Base-by-base conservation (phyloP, 331 rosid genomes). In the Acacia pycnantha region DNA sequence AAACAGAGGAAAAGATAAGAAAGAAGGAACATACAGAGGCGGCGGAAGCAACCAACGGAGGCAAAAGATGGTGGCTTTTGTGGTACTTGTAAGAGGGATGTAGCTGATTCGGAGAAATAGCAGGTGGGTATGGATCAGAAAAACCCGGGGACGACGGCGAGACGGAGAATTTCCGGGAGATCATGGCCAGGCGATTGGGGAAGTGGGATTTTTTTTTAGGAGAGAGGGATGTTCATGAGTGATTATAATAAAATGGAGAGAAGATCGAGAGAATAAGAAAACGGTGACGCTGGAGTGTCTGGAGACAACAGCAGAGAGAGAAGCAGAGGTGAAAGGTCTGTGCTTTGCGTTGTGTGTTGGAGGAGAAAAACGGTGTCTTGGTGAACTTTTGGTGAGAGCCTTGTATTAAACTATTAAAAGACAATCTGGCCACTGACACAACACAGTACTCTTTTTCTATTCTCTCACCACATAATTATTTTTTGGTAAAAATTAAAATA, bases 11-110 rank as follows among this genome's bases (percentile, higher is more conserved):
- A 5, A 90, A 29, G 84, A 92, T 44, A 72, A 96, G 59, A 56
- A 92, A 81, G 71, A 92, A 51, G 6, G 90, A 84, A 79, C 81
- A 77, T 19, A 88, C 70, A 26, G 90, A 50, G 81, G 88, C 84
- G 47, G 87, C 51, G 82, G 81, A 77, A 67, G 90, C 89, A 65
- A 84, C 44, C 16, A 89, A 56, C 13, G 89, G 92, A 0, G 80
- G 48, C 29, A 82, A 22, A 71, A 81, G 53, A 68, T 65, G 71
- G 44, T 16, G 43, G 43, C n/a, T 64, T 64, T 64, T 64, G 22
- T 64, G n/a, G 69, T 6, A 2, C 37, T 62, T 14, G 21, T 2
- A 26, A 2, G 41, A 18, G 44, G n/a, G 71, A 18, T 51, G 79
- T 73, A 35, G 75, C 50, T 54, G 74, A 41, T 37, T 14, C 7